Base-by-base conservation (phyloP, 495 filamentous ascomycete species). In the Jackrogersella multiformis region DNA sequence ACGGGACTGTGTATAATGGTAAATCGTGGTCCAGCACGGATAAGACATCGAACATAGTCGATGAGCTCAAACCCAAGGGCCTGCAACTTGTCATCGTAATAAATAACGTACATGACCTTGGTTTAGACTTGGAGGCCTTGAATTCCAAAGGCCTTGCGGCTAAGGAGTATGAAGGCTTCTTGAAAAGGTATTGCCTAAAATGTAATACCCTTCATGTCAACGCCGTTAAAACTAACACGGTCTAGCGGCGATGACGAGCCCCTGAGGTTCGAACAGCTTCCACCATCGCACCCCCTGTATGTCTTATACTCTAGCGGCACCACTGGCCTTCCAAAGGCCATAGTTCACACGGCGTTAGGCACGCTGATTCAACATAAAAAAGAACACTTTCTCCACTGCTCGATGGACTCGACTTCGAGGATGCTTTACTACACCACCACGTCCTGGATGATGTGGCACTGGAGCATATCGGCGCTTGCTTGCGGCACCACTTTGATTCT, bases 391-490 rank as follows among this genome's bases (percentile, higher is more conserved):
- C 81, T 97, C 16, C 93, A 97, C 76, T 90, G 89, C 72, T 89
- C 90, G 23, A 87, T 97, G 67, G 80, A 69, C 24, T 66, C 78
- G 2, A 59, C 67, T 21, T 80, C 79, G 12, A 72, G 78, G 8
- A 71, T 84, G 91, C 63, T 94, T 87, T 96, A 95, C 78, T 97
- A 92, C 73, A 96, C 93, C 1, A 97, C 93, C 2, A 89, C 87
- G 26, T 96, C 93, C 3, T 95, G 90, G 92, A 95, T 96, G 93
- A 97, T 97, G 93, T 95, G 92, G 90, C 93, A 97, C 75, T 97
- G 93, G 93, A 87, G 93, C 41, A 87, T 96, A 16, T 94, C 91
- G 4, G 92, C 86, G 0, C 85, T 97, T 7, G 89, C 92, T 9
- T 87, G 85, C 54, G 93, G 93, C 56, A 84, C 90, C 5, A 94